Percentiles rank a stretch among this genome's conserved stretches.
These are phyloP conservation scores for Datura wrightii DNA, from an alignment of 257 asterid species.

Conservation along the genomic window DNA sequence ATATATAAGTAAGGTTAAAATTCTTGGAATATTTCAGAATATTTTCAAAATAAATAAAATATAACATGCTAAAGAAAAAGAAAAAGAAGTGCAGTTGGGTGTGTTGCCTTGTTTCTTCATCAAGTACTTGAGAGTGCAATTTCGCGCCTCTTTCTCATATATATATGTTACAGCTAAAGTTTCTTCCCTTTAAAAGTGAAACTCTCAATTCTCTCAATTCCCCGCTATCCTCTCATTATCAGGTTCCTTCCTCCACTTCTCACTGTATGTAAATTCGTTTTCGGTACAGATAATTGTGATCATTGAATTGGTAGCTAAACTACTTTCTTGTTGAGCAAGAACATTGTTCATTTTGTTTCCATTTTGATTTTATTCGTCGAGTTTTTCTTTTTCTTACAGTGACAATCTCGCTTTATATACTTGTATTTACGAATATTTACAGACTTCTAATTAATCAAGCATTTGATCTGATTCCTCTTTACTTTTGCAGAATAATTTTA, in stretches of 20 bases:
- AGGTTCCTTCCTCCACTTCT: background rate
- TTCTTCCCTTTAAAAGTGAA: background rate
- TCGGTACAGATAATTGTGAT: no score
- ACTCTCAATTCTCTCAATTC: background rate
- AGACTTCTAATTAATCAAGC: background rate
- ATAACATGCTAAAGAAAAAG: background rate
- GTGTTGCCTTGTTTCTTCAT: background rate
- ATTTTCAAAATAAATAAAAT: background rate
- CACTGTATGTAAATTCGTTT: background rate
- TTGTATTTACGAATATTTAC: background rate
- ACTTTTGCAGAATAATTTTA: background rate
- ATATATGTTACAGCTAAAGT: background rate
- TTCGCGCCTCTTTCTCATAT: background rate
- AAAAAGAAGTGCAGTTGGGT: background rate
- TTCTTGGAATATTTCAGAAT: background rate
- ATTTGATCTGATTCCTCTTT: background rate
- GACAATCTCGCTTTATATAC: background rate
- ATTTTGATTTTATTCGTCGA: no score
- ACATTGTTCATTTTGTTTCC: background rate
- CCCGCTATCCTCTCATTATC: background rate
- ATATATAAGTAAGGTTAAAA: no score
- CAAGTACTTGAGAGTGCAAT: background rate
- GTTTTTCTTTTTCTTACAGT: background rate
- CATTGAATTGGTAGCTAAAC: background rate
- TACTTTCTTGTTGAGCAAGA: background rate